Evolutionary conservation across 768 basidiomycete genomes (phyloP).

Genomic region (Boletus rubropictus): DNA sequence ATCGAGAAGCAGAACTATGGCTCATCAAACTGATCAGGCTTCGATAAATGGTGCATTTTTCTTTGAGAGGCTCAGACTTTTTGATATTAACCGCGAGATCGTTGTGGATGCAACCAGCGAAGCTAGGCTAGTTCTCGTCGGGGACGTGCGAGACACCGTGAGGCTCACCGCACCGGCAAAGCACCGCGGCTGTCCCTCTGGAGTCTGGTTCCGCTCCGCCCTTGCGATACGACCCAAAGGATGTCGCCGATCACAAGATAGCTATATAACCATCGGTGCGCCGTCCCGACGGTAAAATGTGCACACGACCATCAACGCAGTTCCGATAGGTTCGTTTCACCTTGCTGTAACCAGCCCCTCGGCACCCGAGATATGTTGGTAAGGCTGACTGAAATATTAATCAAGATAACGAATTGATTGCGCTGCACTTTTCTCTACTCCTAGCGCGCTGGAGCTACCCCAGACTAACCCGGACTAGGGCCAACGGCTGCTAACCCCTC

Average conservation of each 20-base stretch:
- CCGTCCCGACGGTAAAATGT: slow-evolving; percentile 20
- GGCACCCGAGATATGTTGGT: not conserved
- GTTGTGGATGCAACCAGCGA: slow-evolving; percentile 8
- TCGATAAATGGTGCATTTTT: slow-evolving; percentile 17
- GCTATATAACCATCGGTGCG: slow-evolving; percentile 18
- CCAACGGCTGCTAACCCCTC: slow-evolving; percentile 5
- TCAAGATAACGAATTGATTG: not conserved
- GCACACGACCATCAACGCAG: slow-evolving; percentile 7
- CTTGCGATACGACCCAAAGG: not conserved
- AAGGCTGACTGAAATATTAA: not conserved
- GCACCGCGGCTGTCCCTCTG: slow-evolving; percentile 3
- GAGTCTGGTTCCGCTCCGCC: slow-evolving; percentile 13
- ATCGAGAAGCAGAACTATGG: slow-evolving; percentile 10
- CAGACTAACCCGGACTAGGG: not conserved
- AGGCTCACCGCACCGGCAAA: slow-evolving; percentile 1
- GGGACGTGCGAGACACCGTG: slow-evolving; percentile 1
- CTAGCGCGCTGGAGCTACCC: not conserved
- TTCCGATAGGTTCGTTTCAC: slow-evolving; percentile 18
- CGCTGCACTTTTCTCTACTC: no score
- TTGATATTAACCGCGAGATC: slow-evolving; percentile 21
- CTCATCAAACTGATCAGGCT: slow-evolving; percentile 22
- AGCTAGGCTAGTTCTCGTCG: not conserved
- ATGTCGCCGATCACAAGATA: slow-evolving; percentile 3
- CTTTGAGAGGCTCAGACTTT: slow-evolving; percentile 17
- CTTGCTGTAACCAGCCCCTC: slow-evolving; percentile 16